Evolutionary conservation across 2,329 filamentous ascomycete species (phyloP).

Genomic region (Sordariomycetes sp.): DNA sequence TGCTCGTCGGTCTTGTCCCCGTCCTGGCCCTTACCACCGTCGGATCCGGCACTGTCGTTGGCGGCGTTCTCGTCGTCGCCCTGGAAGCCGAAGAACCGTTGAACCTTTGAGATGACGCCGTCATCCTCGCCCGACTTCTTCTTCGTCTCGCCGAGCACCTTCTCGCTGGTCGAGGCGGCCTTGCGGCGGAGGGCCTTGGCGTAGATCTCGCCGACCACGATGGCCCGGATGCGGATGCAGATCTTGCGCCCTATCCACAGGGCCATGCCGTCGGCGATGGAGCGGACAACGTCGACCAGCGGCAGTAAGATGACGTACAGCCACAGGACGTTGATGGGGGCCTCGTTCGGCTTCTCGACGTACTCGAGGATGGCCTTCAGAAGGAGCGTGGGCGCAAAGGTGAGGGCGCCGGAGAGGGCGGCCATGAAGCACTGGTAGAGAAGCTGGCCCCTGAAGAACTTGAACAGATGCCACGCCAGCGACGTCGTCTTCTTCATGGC

Average conservation of each 20-base stretch:
- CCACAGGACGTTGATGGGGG: constrained; percentile 84
- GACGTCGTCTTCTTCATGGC: constrained; percentile 73
- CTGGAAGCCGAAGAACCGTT: constrained; percentile 46
- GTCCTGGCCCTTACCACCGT: constrained; percentile 23
- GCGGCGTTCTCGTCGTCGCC: constrained; percentile 22
- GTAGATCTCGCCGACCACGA: constrained; percentile 96
- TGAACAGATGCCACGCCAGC: constrained; percentile 69
- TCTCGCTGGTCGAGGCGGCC: constrained; percentile 68
- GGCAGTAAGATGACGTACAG: constrained; percentile 89
- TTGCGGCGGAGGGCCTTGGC: constrained; percentile 89
- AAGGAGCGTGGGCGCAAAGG: constrained; percentile 83
- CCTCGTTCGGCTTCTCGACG: constrained; percentile 69
- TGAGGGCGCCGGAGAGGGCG: constrained; percentile 67
- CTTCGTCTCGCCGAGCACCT: constrained; percentile 52
- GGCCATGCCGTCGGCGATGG: constrained; percentile 73
- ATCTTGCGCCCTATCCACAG: constrained; percentile 92
- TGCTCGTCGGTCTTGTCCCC: constrained; percentile 50
- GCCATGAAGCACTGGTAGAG: constrained; percentile 74
- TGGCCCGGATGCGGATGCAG: constrained; percentile 83
- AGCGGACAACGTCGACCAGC: constrained; percentile 69
- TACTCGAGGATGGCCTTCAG: constrained; percentile 88
- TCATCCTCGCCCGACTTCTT: constrained; percentile 27
- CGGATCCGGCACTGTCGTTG: constrained; percentile 20
- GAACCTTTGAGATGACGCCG: constrained; percentile 35
- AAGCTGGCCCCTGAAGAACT: constrained; percentile 71